These are phyloP conservation scores for Medakamo hakoo DNA, from an alignment of 139 green algal species.

Conservation along the genomic window DNA sequence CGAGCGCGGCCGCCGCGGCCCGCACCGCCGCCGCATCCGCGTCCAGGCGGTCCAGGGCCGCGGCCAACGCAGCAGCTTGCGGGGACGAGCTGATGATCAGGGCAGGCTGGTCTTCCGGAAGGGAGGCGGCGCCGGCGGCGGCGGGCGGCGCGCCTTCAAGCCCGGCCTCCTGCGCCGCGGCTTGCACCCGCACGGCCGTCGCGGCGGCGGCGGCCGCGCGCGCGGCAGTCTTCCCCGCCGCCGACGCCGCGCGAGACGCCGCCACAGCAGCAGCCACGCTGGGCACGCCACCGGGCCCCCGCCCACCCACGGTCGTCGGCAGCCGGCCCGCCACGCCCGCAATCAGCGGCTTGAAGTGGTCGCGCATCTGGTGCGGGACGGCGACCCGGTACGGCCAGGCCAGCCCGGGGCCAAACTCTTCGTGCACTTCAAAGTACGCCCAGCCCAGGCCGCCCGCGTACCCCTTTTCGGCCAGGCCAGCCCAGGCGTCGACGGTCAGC, in stretches of 20 bases:
- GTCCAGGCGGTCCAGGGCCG: too few relatives aligned
- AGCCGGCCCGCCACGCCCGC: not conserved
- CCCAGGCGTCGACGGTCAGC: not conserved
- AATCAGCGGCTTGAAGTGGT: not conserved
- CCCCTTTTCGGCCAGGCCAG: not conserved
- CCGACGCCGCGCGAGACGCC: not conserved
- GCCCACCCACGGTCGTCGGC: not conserved
- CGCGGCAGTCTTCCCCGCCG: not conserved
- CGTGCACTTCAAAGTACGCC: not conserved
- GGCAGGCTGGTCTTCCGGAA: not conserved
- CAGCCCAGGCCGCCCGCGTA: not conserved
- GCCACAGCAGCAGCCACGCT: not conserved
- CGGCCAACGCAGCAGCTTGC: not conserved
- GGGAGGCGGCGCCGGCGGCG: too few relatives aligned
- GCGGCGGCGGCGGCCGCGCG: too few relatives aligned
- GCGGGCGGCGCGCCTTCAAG: not conserved
- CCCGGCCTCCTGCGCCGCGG: not conserved
- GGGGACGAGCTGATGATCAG: not conserved
- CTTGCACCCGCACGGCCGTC: too few relatives aligned
- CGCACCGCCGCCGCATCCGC: not conserved
- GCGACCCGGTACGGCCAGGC: too few relatives aligned
- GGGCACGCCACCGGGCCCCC: not conserved
- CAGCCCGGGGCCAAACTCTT: not conserved
- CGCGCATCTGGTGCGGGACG: not conserved
- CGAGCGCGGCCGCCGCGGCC: too few relatives aligned